Percentiles rank a stretch among this genome's conserved stretches.
These are phyloP conservation scores for Geotrichum fermentans DNA, from an alignment of 1,139 yeast genomes.

Conservation along the genomic window DNA sequence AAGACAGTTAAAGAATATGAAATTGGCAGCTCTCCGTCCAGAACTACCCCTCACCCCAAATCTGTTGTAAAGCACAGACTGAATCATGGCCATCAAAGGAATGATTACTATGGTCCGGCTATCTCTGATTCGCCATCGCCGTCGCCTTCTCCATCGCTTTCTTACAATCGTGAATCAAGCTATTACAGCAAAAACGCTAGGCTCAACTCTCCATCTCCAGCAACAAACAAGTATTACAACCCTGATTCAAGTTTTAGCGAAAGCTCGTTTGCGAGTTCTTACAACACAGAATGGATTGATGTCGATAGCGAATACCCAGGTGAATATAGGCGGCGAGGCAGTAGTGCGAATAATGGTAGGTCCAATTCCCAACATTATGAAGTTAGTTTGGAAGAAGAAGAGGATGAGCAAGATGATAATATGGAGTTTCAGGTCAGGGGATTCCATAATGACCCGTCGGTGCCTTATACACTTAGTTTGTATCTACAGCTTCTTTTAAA, in stretches of 20 bases:
- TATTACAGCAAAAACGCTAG: background rate
- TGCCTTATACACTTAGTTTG: constrained; percentile 64
- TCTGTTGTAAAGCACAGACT: background rate
- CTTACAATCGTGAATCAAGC: background rate
- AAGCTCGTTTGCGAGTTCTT: constrained; percentile 1
- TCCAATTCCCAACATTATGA: background rate
- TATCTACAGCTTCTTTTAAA: constrained; percentile 71
- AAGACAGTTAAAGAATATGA: constrained; percentile 4
- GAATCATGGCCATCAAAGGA: background rate
- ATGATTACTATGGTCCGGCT: background rate
- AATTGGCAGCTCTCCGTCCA: constrained; percentile 12
- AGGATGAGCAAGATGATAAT: background rate
- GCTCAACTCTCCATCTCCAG: background rate
- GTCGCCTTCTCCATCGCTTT: background rate
- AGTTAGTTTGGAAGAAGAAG: background rate
- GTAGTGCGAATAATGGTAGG: background rate
- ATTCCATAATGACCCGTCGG: constrained; percentile 42
- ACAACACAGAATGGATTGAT: constrained; percentile 9
- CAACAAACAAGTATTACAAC: background rate
- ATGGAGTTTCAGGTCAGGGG: background rate
- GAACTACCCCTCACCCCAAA: background rate
- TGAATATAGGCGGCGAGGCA: background rate
- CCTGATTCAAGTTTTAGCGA: background rate
- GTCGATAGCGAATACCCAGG: background rate
- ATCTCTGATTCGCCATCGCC: background rate